phyloP scores from a whole-genome alignment of 2,329 filamentous ascomycete genomes.

The Byssothecium circinans region DNA sequence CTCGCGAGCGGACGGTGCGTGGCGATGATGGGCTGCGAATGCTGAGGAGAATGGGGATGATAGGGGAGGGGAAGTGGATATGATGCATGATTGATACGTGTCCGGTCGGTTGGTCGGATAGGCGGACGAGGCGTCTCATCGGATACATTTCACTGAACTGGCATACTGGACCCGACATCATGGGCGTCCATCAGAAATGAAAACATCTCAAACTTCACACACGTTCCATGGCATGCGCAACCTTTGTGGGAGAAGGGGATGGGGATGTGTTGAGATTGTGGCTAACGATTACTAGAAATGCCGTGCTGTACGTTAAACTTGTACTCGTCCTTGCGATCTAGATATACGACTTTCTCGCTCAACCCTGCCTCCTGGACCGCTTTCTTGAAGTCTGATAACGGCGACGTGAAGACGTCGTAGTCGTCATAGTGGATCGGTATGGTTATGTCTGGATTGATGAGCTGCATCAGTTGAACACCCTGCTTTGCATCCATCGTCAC shows the following conservation, averaged over 20 bases:
- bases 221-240: conserved; percentile 1
- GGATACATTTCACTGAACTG: conserved; percentile 39
- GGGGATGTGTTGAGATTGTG: conserved; percentile 4
- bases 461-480: conserved; percentile 60
- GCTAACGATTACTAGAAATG: conserved; percentile 5
- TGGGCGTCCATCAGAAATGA: conserved; percentile 31
- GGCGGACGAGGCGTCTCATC: conserved; percentile 30
- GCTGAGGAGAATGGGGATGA: conserved; percentile 9
- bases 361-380: conserved; percentile 57
- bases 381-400: conserved; percentile 62
- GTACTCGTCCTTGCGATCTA: conserved; percentile 62
- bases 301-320: conserved; percentile 52
- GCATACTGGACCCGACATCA: conserved; percentile 29
- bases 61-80: background rate
- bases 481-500: conserved; percentile 69
- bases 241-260: background rate
- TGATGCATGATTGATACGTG: conserved; percentile 7
- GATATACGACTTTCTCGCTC: conserved; percentile 59
- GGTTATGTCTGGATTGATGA: conserved; percentile 63
- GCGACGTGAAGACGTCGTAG: conserved; percentile 63
- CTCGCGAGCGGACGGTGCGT: conserved; percentile 4
- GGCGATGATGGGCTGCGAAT: conserved; percentile 10
- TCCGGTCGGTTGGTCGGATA: conserved; percentile 26
- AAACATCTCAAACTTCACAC: conserved; percentile 33
- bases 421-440: conserved; percentile 52